Evolutionary conservation across 177 flowering plant genomes (phyloP), one percentile per base, ranked within the genome.

Genomic region (Telopea speciosissima): DNA sequence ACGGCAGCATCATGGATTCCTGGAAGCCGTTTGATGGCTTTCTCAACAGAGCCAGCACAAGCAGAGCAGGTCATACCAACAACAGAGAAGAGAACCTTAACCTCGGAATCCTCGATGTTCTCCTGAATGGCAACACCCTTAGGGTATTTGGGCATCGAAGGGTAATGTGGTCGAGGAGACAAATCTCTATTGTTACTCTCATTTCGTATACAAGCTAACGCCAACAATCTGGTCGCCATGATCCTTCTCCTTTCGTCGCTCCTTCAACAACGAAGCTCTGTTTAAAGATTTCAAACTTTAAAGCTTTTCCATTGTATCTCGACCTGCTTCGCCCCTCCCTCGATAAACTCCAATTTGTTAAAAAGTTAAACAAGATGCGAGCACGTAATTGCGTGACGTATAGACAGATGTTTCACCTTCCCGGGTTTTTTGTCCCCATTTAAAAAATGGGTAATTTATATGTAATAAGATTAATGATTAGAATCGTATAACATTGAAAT

Each of bases 1-100:
- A 91, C 90, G 14, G 69, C 89, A 28, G 91, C 90, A 31, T 91
- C 90, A 16, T 69, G 81, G 54, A 89, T 91, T 1, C 97, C 93
- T 0, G 92, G 87, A 9, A 91, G 85, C 14, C 91, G 69, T 70
- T 88, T 89, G 72, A 91, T 69, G 54, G 93, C 93, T 70, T 85
- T 91, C 79, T 89, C 96, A 25, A 89, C 89, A 0, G 93, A 88
- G 8, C 88, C 96, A 21, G 92, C 90, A 64, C 93, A 90, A 11
- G 96, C 93, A 22, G 96, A 82, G 70, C 93, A 90, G 1, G 87
- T 83, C 96, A 90, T 90, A 5, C 93, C 96, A 24, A 72, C 73
- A 8, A 90, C 93, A 0, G 87, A 81, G 44, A 85, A 88, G 74
- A 87, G 64, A 19, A 88, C 89, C 64, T 62, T 86, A 9, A 81